Percentiles rank a stretch among this genome's conserved stretches.
Conservation (phyloP, 2,329 filamentous ascomycete genomes). For the Pyricularia grisea region DNA sequence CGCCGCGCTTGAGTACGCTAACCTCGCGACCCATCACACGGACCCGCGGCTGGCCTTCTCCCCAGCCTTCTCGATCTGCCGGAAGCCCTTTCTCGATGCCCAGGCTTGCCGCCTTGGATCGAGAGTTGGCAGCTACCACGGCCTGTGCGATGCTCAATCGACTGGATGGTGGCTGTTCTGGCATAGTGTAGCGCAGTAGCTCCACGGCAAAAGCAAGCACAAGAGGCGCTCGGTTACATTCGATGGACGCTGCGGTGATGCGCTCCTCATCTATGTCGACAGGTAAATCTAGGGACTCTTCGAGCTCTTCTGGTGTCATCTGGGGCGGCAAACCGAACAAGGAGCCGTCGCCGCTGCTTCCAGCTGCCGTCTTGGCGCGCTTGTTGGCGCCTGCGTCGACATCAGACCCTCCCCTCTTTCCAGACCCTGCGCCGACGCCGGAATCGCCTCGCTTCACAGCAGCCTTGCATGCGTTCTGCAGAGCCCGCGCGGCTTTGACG, state of each 20-base stretch:
- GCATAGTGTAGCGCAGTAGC: conserved; percentile 71
- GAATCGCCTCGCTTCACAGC: conserved; percentile 29
- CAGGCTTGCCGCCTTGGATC: conserved; percentile 64
- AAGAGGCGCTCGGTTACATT: conserved; percentile 74
- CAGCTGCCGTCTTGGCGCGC: conserved; percentile 17
- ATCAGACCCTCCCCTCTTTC: conserved; percentile 22
- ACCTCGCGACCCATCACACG: conserved; percentile 66
- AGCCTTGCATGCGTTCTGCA: conserved; percentile 45
- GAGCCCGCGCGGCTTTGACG: conserved; percentile 36
- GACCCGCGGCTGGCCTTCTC: conserved; percentile 65
- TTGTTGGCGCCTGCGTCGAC: conserved; percentile 18
- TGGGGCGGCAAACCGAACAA: conserved; percentile 21
- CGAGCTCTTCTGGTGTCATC: conserved; percentile 46
- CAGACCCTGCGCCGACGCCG: conserved; percentile 9
- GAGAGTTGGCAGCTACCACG: conserved; percentile 72
- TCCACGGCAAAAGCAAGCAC: conserved; percentile 72
- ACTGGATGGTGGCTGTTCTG: conserved; percentile 76
- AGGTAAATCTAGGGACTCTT: conserved; percentile 53
- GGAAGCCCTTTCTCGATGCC: conserved; percentile 58
- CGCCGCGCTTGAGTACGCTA: conserved; percentile 66
- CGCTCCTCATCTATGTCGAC: conserved; percentile 46
- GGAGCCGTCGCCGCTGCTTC: conserved; percentile 9
- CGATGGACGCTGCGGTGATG: conserved; percentile 47
- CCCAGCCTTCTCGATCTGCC: conserved; percentile 63
- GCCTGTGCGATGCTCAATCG: conserved; percentile 75